Conservation (phyloP, 1,139 yeast species). For the Scheffersomyces cryptocercus region DNA sequence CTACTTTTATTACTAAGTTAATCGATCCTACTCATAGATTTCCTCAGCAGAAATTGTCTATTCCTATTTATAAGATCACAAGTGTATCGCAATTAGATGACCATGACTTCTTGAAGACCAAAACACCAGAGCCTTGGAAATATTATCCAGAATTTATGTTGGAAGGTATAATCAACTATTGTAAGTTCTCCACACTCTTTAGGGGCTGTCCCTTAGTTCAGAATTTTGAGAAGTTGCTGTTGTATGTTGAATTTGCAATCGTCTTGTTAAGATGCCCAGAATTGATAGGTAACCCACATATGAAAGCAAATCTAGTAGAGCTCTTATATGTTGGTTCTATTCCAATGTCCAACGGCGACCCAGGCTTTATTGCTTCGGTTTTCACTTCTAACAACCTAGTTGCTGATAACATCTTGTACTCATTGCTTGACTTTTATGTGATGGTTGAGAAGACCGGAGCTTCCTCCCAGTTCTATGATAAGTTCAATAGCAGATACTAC, state of each 20-base stretch:
- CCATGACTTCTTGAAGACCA: constrained; percentile 61
- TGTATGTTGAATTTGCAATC: constrained; percentile 73
- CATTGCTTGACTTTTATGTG: constrained; percentile 85
- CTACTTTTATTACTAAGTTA: constrained; percentile 67
- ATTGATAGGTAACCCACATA: constrained; percentile 86
- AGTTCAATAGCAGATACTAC: constrained; percentile 86
- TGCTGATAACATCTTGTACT: constrained; percentile 67
- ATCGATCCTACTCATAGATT: constrained; percentile 70
- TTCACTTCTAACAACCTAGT: constrained; percentile 68
- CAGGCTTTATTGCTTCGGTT: constrained; percentile 73
- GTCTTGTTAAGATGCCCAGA: constrained; percentile 82
- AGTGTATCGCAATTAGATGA: constrained; percentile 59
- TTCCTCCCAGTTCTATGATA: constrained; percentile 92
- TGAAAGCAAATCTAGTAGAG: constrained; percentile 83
- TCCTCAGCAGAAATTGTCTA: constrained; percentile 54
- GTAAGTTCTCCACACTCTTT: constrained; percentile 64
- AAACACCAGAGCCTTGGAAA: constrained; percentile 77
- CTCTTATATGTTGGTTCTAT: constrained; percentile 75
- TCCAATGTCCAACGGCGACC: constrained; percentile 53
- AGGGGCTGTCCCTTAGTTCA: constrained; percentile 59
- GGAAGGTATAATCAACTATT: constrained; percentile 80
- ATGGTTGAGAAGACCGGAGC: constrained; percentile 97
- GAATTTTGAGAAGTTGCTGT: constrained; percentile 50
- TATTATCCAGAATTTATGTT: constrained; percentile 83
- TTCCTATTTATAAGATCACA: constrained; percentile 66